Percentiles rank a stretch among this genome's conserved stretches.
phyloP scores from a whole-genome alignment of 768 basidiomycete species.

The Epithele typhae region DNA sequence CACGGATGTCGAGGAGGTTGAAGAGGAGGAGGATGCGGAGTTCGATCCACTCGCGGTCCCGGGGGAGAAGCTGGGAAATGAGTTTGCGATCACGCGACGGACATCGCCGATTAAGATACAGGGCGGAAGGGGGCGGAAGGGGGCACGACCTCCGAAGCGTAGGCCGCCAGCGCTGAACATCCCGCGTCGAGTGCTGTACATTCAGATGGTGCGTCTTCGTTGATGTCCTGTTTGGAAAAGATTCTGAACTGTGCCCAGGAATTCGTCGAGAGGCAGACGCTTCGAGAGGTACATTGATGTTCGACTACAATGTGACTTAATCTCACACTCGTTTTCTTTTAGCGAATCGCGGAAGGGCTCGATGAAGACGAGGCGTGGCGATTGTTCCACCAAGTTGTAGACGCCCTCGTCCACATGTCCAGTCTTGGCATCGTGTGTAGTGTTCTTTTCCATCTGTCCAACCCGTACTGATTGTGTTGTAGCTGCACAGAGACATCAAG shows the following conservation, averaged over 20 bases:
- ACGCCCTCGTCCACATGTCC: conserved; percentile 88
- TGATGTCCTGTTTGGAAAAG: no score
- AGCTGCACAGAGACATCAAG: neutral
- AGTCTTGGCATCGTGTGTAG: conserved; percentile 73
- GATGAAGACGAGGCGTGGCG: conserved; percentile 86
- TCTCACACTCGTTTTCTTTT: conserved; percentile 3
- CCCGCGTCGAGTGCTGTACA: conserved; percentile 67
- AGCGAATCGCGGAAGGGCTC: conserved; percentile 78
- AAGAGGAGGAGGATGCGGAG: conserved; percentile 4
- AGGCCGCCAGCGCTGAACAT: no score
- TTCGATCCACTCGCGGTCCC: neutral
- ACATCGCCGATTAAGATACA: conserved; percentile 3
- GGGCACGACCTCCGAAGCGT: no score
- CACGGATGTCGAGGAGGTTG: conserved; percentile 17
- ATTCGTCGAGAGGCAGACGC: conserved; percentile 86
- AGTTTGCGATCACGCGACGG: neutral
- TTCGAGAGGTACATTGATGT: conserved; percentile 60
- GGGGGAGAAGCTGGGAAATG: neutral
- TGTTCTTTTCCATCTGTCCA: neutral
- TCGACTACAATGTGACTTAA: neutral
- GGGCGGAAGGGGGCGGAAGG: neutral
- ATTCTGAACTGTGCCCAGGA: no score
- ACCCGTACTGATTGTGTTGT: neutral
- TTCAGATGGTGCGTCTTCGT: conserved; percentile 86
- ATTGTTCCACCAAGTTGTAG: conserved; percentile 84